phyloP scores from a whole-genome alignment of 495 filamentous ascomycete species.

The Neurospora sp. region DNA sequence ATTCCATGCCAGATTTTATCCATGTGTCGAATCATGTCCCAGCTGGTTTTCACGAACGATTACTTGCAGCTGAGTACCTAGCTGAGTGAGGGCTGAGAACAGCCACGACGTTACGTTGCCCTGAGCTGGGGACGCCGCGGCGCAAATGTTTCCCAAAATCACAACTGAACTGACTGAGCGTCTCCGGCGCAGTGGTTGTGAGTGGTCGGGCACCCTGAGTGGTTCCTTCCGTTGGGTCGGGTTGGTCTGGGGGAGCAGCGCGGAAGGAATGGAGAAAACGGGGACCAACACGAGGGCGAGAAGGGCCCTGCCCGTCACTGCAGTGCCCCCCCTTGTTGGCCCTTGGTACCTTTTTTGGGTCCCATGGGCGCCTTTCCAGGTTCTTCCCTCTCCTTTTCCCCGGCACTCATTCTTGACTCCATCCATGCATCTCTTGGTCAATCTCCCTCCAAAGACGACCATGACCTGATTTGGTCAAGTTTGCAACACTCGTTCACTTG shows the following conservation, averaged over 20 bases:
- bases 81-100: not conserved
- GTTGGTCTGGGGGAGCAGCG: not conserved
- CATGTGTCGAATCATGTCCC: not conserved
- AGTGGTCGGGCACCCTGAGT: not conserved
- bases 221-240: not conserved
- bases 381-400: conserved; percentile 1
- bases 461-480: not conserved
- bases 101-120: not conserved
- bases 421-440: not conserved
- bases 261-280: not conserved
- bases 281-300: conserved; percentile 5
- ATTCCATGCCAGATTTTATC: not conserved
- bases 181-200: not conserved
- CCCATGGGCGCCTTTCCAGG: not conserved
- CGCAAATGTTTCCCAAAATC: not conserved
- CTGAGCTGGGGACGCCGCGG: not conserved
- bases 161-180: not conserved
- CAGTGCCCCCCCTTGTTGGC: not conserved
- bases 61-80: not conserved
- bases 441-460: not conserved
- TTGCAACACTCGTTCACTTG: not conserved
- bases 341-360: not conserved
- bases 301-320: not conserved
- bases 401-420: not conserved
- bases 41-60: too few relatives aligned